Conservation (phyloP, 148 eudicot genomes). For the Vaccinium macrocarpon region DNA sequence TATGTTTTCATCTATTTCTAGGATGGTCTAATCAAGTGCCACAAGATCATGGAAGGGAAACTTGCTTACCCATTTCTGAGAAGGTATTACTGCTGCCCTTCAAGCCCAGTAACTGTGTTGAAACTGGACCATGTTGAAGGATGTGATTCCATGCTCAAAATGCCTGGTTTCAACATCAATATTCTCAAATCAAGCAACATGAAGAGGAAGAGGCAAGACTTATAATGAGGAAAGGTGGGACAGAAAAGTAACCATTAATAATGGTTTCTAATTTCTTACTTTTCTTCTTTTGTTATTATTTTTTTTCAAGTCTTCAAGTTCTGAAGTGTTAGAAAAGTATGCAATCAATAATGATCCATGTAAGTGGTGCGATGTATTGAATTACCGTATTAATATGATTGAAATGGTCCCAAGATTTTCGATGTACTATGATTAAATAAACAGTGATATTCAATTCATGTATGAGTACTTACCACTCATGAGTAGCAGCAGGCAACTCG, state of each 20-base stretch:
- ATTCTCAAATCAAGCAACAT: neutral
- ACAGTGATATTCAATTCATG: neutral
- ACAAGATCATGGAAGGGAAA: constrained; percentile 15
- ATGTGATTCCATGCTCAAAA: constrained; percentile 12
- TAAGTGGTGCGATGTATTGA: neutral
- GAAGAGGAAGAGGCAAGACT: constrained; percentile 22
- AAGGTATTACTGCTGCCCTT: constrained; percentile 14
- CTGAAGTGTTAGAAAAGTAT: neutral
- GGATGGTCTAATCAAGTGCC: constrained; percentile 31
- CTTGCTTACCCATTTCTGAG: neutral
- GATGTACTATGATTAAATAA: neutral
- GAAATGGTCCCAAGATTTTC: neutral
- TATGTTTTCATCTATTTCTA: neutral
- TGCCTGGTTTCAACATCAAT: neutral
- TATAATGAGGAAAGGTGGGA: neutral
- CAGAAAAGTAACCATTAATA: neutral
- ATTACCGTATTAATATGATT: neutral
- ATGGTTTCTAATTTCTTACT: neutral
- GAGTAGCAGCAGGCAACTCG: too few species aligned
- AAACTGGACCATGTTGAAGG: constrained; percentile 8
- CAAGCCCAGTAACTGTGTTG: constrained; percentile 42
- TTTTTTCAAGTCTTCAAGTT: neutral
- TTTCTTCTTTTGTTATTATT: neutral
- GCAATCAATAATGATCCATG: neutral
- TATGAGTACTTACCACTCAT: neutral